These are phyloP conservation scores for Ophiocordyceps robertsii DNA, from an alignment of 2,329 filamentous ascomycete species.

Conservation along the genomic window DNA sequence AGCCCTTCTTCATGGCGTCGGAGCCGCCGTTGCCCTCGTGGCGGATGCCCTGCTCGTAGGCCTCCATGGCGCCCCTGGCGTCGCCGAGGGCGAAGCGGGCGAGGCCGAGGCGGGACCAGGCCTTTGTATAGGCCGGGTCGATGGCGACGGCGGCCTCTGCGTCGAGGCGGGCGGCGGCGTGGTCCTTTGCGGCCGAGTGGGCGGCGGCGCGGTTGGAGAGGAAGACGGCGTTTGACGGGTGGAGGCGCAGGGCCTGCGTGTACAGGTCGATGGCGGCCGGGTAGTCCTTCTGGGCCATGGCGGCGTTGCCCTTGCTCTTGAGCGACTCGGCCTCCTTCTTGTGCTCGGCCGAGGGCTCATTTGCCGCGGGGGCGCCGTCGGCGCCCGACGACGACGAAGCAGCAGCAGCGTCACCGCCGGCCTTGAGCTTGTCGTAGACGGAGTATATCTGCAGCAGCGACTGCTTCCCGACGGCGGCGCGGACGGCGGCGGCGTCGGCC, in stretches of 20 bases:
- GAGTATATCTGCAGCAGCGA: slow-evolving; percentile 84
- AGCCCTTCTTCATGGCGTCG: slow-evolving; percentile 95
- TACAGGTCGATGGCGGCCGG: slow-evolving; percentile 69
- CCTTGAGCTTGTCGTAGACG: slow-evolving; percentile 91
- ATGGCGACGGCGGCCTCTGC: slow-evolving; percentile 80
- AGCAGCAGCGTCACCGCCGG: slow-evolving; percentile 23
- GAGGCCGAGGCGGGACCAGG: slow-evolving; percentile 86
- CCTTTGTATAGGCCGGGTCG: slow-evolving; percentile 92
- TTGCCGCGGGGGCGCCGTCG: slow-evolving; percentile 11
- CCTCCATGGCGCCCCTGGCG: slow-evolving; percentile 83
- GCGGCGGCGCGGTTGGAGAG: slow-evolving; percentile 95
- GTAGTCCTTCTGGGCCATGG: slow-evolving; percentile 94
- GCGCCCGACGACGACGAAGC: slow-evolving; percentile 3
- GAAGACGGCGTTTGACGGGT: slow-evolving; percentile 86
- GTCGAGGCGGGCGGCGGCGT: slow-evolving; percentile 72
- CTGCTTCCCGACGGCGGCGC: slow-evolving; percentile 71
- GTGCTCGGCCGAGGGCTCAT: slow-evolving; percentile 32
- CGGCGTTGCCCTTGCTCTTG: slow-evolving; percentile 84
- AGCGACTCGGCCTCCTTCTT: slow-evolving; percentile 76
- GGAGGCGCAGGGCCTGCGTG: slow-evolving; percentile 68
- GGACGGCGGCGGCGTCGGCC: slow-evolving; percentile 56
- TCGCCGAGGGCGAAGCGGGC: slow-evolving; percentile 88
- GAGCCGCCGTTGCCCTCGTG: slow-evolving; percentile 87
- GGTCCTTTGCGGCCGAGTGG: slow-evolving; percentile 72
- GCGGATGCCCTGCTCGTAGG: slow-evolving; percentile 85